A percentile compares a stretch with the other conserved stretches of the same genome.
Evolutionary conservation across 1,284 basidiomycete species (phyloP).

Genomic region (Stereum hirsutum): DNA sequence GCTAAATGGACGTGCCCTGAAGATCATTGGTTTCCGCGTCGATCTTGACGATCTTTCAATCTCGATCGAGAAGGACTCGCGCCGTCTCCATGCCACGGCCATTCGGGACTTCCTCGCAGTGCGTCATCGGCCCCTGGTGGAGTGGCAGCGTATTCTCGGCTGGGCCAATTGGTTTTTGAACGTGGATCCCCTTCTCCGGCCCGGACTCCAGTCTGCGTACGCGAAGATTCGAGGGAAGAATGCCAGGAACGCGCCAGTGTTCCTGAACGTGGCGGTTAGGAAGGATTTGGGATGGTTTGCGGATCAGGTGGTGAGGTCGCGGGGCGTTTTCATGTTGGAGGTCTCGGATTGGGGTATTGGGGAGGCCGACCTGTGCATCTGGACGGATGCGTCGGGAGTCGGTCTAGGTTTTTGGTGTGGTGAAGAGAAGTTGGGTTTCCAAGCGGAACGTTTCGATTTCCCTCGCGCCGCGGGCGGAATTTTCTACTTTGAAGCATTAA

Average conservation of each 20-base stretch:
- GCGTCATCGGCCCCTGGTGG: constrained; percentile 12
- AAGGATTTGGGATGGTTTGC: constrained; percentile 24
- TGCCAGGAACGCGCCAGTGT: constrained; percentile 11
- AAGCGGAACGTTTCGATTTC: constrained; percentile 8
- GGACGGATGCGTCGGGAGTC: constrained; percentile 20
- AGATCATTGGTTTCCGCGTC: constrained; percentile 3
- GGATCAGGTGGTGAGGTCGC: constrained; percentile 12
- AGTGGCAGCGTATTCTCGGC: constrained; percentile 23
- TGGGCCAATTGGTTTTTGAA: constrained; percentile 32
- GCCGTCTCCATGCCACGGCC: neutral
- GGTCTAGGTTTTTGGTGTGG: constrained; percentile 25
- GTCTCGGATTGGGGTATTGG: constrained; percentile 16
- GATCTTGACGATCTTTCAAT: neutral
- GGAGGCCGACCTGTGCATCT: constrained; percentile 16
- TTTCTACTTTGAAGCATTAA: constrained; percentile 22
- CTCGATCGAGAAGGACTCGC: neutral
- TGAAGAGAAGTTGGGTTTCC: constrained; percentile 9
- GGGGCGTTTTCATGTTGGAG: constrained; percentile 21
- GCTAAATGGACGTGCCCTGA: neutral
- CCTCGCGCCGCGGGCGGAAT: constrained; percentile 8
- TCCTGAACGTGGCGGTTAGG: constrained; percentile 19
- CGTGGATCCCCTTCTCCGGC: neutral
- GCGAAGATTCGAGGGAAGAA: constrained; percentile 17
- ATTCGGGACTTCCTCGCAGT: neutral
- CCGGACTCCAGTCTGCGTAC: neutral